These are phyloP conservation scores for Tricholoma hemisulphureum DNA, from an alignment of 768 basidiomycete species.

Conservation along the genomic window DNA sequence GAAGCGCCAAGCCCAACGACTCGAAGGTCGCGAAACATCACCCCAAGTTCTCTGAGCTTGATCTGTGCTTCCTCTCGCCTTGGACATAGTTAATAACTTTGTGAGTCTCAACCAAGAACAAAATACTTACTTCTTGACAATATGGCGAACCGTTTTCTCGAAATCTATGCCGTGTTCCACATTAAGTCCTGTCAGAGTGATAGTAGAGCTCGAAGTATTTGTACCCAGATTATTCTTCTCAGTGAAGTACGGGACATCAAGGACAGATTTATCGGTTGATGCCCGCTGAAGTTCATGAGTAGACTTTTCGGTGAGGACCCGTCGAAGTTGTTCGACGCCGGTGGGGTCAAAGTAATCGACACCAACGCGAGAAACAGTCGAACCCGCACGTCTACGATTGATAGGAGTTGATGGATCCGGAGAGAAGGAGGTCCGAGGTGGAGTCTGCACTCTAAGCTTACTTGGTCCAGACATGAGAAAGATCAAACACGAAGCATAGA, in stretches of 20 bases:
- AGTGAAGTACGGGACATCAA: background rate
- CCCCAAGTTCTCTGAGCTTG: conserved; percentile 42
- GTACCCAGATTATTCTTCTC: background rate
- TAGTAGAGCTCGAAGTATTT: conserved; percentile 11
- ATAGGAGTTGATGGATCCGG: background rate
- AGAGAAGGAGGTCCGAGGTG: background rate
- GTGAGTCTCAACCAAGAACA: background rate
- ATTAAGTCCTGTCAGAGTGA: conserved; percentile 18
- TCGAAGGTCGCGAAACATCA: conserved; percentile 50
- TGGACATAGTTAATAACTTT: background rate
- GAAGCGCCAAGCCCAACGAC: conserved; percentile 49
- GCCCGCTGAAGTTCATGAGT: background rate
- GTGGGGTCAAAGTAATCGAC: conserved; percentile 47
- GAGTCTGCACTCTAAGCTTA: background rate
- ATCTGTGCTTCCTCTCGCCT: conserved; percentile 21
- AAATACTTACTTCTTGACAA: conserved; percentile 23
- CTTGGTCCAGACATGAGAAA: background rate
- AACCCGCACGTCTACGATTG: too few species aligned
- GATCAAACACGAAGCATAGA: too few species aligned
- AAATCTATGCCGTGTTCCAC: conserved; percentile 25
- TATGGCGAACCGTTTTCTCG: conserved; percentile 26
- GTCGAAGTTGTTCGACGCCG: conserved; percentile 34
- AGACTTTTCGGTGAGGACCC: conserved; percentile 19
- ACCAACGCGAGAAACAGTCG: conserved; percentile 30
- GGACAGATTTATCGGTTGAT: background rate